Conservation (phyloP, 345 rosid genomes). For the Turritis glabra region DNA sequence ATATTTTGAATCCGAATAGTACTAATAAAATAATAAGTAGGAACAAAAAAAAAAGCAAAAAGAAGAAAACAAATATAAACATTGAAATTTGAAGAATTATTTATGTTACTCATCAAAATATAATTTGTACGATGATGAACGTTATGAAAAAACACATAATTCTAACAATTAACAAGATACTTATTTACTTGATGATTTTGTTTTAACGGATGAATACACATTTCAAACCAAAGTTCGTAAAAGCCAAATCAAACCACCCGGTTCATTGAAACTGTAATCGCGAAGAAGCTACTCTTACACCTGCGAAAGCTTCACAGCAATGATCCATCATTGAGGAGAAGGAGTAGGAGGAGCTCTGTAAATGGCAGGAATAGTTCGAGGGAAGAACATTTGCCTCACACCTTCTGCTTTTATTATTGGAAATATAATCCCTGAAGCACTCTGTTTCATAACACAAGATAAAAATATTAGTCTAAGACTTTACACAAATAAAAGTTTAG, state of each 20-base stretch:
- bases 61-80: background rate
- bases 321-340: conserved; percentile 1
- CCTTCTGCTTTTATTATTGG: conserved; percentile 57
- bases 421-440: conserved; percentile 55
- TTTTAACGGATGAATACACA: background rate
- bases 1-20: too few relatives aligned
- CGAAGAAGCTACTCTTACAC: background rate
- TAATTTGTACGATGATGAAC: background rate
- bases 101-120: too few relatives aligned
- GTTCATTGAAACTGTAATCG: background rate
- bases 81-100: too few relatives aligned
- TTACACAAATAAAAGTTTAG: background rate
- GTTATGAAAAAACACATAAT: background rate
- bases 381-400: conserved; percentile 59
- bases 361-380: conserved; percentile 47
- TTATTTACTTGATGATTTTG: background rate
- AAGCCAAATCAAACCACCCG: conserved; percentile 14
- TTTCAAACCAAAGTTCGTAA: background rate
- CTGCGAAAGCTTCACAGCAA: background rate
- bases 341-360: conserved; percentile 50
- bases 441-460: conserved; percentile 30
- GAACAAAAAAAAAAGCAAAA: background rate
- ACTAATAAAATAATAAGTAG: too few relatives aligned
- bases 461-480: background rate
- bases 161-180: background rate